Base-by-base conservation (phyloP, 1,139 yeast genomes). In the Lodderomyces pseudojiufengensis region DNA sequence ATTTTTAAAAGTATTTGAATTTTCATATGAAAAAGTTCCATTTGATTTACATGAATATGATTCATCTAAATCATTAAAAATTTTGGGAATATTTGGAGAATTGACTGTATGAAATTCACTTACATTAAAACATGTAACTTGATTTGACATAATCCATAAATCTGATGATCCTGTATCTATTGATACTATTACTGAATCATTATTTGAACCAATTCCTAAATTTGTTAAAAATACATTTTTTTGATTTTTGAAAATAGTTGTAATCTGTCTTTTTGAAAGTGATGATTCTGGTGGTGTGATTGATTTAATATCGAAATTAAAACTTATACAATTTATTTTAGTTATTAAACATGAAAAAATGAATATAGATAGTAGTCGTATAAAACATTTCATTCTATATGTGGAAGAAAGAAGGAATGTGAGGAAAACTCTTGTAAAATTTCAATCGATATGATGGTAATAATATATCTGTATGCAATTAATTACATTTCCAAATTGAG, bases 81-180 rank as follows among this genome's bases (percentile, higher is more conserved):
- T 13, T 18, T 39, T 27, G 7, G 43, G 44, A 9, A 41, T 31
- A 29, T 26, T 6, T 4, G 41, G 37, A 9, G 36, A 21, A 3
- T 26, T 18, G 9, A 31, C 30, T 5, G 31, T 29, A 27, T 41
- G 41, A 8, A 38, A 41, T 9, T 68, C 72, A 9, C 68, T 59
- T 2, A 70, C 61, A 9, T 70, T 71, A 13, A 70, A 64, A 34
- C 49, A 44, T 4, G 29, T 16, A 1, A 40, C 45, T 21, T 35
- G 35, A 3, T 25, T 24, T 2, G 36, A 36, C 49, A 41, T 39
- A 8, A 70, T 58, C 76, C 76, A 70, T 38, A 69, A 47, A 42
- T 68, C 74, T 23, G 65, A 50, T n/a, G 71, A 63, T 9, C 74
- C 74, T 5, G 76, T 70, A 27, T 70, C 76, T 13, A 70, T 57